Conservation (phyloP, 164 flowering plant genomes). For the Taxillus chinensis region DNA sequence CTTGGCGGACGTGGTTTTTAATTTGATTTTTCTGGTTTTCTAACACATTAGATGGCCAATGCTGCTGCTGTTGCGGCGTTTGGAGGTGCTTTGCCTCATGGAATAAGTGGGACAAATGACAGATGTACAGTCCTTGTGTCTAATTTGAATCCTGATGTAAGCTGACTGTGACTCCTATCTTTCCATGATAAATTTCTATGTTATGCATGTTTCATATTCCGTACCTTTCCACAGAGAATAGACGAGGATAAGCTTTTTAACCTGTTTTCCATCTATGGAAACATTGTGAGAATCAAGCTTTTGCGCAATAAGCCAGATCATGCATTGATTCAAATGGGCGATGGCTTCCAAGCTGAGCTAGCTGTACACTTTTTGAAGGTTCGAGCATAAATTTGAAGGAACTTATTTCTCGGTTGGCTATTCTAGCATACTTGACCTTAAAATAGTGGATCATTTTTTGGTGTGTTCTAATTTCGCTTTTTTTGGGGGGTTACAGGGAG, state of each 20-base stretch:
- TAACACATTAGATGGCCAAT: conserved; percentile 55
- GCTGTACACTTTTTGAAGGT: conserved; percentile 98
- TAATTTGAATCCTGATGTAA: conserved; percentile 82
- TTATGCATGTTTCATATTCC: neutral
- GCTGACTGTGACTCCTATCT: conserved; percentile 12
- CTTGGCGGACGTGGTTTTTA: too few species aligned
- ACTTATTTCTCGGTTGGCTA: neutral
- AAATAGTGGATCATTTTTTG: neutral
- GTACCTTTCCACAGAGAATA: conserved; percentile 41
- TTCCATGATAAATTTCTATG: neutral
- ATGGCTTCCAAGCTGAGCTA: conserved; percentile 97
- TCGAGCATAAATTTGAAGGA: neutral
- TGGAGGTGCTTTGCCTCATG: conserved; percentile 93
- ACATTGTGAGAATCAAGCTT: conserved; percentile 82
- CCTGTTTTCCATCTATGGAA: conserved; percentile 89
- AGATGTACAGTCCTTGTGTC: conserved; percentile 87
- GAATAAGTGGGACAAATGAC: conserved; percentile 90
- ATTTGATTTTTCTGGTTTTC: neutral
- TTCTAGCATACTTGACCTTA: neutral
- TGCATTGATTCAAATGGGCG: conserved; percentile 94
- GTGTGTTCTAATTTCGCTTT: neutral
- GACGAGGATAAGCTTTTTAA: conserved; percentile 98
- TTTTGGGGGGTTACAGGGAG: conserved; percentile 46
- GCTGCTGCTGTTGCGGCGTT: conserved; percentile 89
- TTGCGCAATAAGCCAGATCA: conserved; percentile 96